Evolutionary conservation across 2,329 filamentous ascomycete genomes (phyloP), one percentile per base, ranked within the genome.

Genomic region (Bipolaris bicolor): DNA sequence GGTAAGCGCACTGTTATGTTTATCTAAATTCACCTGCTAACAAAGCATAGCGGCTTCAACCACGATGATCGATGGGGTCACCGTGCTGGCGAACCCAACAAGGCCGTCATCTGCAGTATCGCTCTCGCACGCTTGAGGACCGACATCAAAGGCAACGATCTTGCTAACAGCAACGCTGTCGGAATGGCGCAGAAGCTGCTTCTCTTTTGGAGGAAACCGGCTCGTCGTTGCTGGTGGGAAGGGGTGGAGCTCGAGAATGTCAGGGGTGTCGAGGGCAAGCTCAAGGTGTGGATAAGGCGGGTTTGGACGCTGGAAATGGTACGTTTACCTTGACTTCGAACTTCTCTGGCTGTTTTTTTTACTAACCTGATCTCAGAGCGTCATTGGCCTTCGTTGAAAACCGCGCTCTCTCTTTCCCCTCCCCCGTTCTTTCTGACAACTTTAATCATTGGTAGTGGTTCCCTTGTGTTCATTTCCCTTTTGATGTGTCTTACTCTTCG

Each of bases 271-370:
- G 87, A 96, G 49, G 94, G 93, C 50, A 91, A 89, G 75, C 83
- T 99, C 66, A 99, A 99, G 80, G 92, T 99, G 57, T 99, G 95
- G 95, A 98, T 99, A 75, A 85, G 95, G 72, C 86, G 95, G 70
- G 95, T 99, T 58, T 99, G 95, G 95, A 99, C 95, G 58, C 84
- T 99, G 57, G 95, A 99, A 83, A 99, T 99, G 86, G 86, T 88
- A 77, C 29, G 63, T 55, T 22, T 36, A 56, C 40, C 34, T 24
- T 20, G n/a, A 47, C 29, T 3, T 13, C 15, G 29, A 16, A 11
- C 5, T 40, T 22, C 41, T 16, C 10, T 18, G 16, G 10, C 10
- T 47, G n/a, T 45, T 7, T 46, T 16, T 7, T 47, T n/a, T 45
- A 41, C 62, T 73, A 63, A 68, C 57, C 45, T 24, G 46, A 36